phyloP scores from a whole-genome alignment of 2,329 filamentous ascomycete genomes.

The Lomentospora prolificans region DNA sequence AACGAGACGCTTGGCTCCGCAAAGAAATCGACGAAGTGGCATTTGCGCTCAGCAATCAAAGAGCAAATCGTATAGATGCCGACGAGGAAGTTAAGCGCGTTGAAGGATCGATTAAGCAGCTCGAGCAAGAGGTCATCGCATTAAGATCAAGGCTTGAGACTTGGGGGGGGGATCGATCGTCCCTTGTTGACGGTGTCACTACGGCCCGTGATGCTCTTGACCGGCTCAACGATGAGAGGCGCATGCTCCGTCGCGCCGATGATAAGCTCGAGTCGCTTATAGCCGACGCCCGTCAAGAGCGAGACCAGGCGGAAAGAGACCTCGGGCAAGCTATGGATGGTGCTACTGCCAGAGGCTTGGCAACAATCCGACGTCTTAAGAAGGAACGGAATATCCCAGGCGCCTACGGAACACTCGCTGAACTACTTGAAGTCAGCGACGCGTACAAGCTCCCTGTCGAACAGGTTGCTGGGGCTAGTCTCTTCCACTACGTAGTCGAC shows the following conservation, averaged over 20 bases:
- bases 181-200: slow-evolving; percentile 63
- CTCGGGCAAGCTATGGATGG: slow-evolving; percentile 83
- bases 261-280: slow-evolving; percentile 76
- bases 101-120: slow-evolving; percentile 57
- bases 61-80: slow-evolving; percentile 74
- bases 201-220: slow-evolving; percentile 71
- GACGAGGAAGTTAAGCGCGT: slow-evolving; percentile 71
- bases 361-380: slow-evolving; percentile 77
- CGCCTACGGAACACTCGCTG: slow-evolving; percentile 85
- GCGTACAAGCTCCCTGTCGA: slow-evolving; percentile 83
- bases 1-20: slow-evolving; percentile 75
- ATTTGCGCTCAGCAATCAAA: slow-evolving; percentile 65
- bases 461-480: slow-evolving; percentile 80
- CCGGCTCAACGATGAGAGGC: slow-evolving; percentile 74
- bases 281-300: slow-evolving; percentile 64
- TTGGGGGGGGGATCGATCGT: slow-evolving; percentile 64
- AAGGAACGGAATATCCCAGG: slow-evolving; percentile 70
- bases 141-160: slow-evolving; percentile 67
- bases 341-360: slow-evolving; percentile 75
- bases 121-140: slow-evolving; percentile 63
- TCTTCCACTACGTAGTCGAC: slow-evolving; percentile 96
- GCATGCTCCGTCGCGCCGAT: slow-evolving; percentile 79
- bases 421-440: slow-evolving; percentile 80
- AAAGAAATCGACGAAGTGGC: slow-evolving; percentile 75
- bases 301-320: slow-evolving; percentile 65